phyloP scores from a whole-genome alignment of 345 rosid species.

The Durio zibethinus region DNA sequence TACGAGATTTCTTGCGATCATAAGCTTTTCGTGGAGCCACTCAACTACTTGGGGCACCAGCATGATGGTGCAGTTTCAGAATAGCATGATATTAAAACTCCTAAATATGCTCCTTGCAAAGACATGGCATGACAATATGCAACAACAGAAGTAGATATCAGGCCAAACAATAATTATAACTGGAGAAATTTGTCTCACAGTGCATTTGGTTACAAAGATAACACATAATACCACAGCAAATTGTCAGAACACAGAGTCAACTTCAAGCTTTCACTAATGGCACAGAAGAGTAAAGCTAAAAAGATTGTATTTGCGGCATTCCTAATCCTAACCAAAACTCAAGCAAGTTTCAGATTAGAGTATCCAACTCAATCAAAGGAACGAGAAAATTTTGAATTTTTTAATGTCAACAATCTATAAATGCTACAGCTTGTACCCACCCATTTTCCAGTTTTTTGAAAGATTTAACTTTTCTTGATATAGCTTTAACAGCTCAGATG shows the following conservation, averaged over 20 bases:
- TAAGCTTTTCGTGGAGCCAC: neutral
- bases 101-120: neutral
- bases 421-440: too few species aligned
- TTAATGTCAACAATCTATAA: too few species aligned
- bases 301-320: too few species aligned
- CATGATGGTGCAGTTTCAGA: neutral
- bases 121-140: neutral
- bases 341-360: neutral
- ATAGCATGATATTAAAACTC: neutral
- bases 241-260: neutral
- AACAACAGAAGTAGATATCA: neutral
- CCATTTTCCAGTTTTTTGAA: neutral
- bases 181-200: neutral
- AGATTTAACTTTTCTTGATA: constrained; percentile 16
- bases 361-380: too few species aligned
- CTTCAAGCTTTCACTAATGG: neutral
- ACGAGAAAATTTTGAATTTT: too few species aligned
- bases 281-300: neutral
- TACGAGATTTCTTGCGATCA: neutral
- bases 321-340: too few species aligned
- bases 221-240: neutral
- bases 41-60: neutral
- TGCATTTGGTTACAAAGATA: neutral
- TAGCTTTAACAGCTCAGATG: constrained; percentile 15
- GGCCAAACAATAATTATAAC: neutral